Base-by-base conservation (phyloP, 176 grass and related monocot genomes). In the Hordeum marinum region DNA sequence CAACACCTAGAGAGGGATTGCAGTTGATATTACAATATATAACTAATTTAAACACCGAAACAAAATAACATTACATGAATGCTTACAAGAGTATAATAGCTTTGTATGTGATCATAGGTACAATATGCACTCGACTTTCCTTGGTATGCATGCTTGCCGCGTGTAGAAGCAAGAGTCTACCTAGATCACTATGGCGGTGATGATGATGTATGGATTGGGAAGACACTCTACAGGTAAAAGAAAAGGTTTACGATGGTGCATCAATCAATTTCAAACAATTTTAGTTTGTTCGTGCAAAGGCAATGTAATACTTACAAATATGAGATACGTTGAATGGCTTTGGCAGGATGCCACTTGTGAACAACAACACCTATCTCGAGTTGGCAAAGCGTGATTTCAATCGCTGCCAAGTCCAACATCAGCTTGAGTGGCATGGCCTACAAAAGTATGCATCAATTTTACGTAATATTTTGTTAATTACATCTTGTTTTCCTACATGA, bases 341-440 rank as follows among this genome's bases (percentile, higher is more conserved):
- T 79, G 4, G 17, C 75, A 99, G 96, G 90, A 99, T 99, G 96
- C 90, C 91, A 15, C 79, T 94, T 64, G 96, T 96, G 74, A 99
- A 89, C 61, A 99, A 91, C 25, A 77, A 92, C 3, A 5, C n/a
- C 15, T 99, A 92, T 68, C 78, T 96, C 50, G 84, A 92, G 54
- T 43, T 99, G 37, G 96, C 96, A 41, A 96, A 55, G 43, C 45
- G 42, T 24, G 96, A 99, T 92, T 99, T 94, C 65, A 96, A 96
- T n/a, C 75, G 29, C n/a, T 99, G 91, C 31, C 96, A 96, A 82
- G 62, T 60, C 77, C 54, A 92, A 11, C 93, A 99, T 84, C 96
- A 91, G 59, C 69, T 86, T 26, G 96, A 99, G 83, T 99, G 75
- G 80, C 71, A 78, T 6, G 68, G 26, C 37, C 86, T 99, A n/a